Base-by-base conservation (phyloP, 108 stramenopile species). In the Nannochloropsis salina region DNA sequence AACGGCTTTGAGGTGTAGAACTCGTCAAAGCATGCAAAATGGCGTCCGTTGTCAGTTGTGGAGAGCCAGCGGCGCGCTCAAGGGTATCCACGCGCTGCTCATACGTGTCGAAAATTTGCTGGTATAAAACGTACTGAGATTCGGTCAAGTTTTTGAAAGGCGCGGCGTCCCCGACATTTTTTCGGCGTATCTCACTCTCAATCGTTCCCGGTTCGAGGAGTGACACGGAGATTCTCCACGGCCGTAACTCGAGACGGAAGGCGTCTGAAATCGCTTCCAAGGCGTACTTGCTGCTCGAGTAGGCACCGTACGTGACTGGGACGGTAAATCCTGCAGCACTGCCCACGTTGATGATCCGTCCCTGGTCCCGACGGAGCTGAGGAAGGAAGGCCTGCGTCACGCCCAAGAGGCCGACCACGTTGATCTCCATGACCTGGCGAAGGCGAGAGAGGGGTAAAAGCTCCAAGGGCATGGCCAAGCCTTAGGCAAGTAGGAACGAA, bases 261-360 rank as follows among this genome's bases (percentile, higher is more conserved):
- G 61, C 61, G 6, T 74, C 61, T 74, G 61, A 74, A 4, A 74
- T n/a, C 15, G 61, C 61, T 74, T 74, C 61, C 61, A 74, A 74
- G 61, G 61, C 61, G 61, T n/a, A 74, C 8, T 74, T 74, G n/a
- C 61, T 74, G 6, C 61, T 74, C 3, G 61, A 74, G 61, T 74
- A 74, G 15, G 61, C 61, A n/a, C 61, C 61, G n/a, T 74, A 74
- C 8, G 20, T n/a, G 15, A n/a, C 20, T 74, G 61, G 61, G 61
- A 74, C 61, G 20, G 61, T 74, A 8, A 74, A 74, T n/a, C 61
- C 61, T 74, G 61, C 61, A n/a, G 61, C 61, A 74, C 61, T 74
- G 15, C 61, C 61, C n/a, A 74, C 61, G 8, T 74, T 74, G 6
- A 74, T 74, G 61, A 74, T 74, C 3, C 61, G 61, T n/a, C 61